Evolutionary conservation across 192 early-diverging fungal genomes (phyloP).

Genomic region (Coemansia sp.): DNA sequence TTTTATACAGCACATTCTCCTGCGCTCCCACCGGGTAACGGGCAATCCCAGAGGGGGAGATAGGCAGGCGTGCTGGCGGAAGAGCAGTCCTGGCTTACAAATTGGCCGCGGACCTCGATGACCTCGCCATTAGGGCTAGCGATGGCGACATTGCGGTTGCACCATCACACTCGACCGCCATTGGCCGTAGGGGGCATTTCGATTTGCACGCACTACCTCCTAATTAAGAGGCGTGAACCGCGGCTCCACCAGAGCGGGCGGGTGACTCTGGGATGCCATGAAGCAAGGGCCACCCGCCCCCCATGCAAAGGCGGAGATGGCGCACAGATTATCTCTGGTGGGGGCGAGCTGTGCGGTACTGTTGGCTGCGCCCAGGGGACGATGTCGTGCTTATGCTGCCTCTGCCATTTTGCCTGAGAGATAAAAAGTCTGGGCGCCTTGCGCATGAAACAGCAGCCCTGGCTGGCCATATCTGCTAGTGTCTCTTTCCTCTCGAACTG

Average conservation of each 20-base stretch:
- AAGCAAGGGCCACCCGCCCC: no score
- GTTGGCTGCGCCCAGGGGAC: not conserved
- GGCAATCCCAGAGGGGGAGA: no score
- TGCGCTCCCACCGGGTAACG: no score
- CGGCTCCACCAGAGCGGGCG: no score
- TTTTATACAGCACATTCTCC: no score
- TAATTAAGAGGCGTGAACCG: no score
- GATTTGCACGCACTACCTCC: no score
- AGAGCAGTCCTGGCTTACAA: no score
- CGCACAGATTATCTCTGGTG: slow-evolving; percentile 9
- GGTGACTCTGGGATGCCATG: no score
- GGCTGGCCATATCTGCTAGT: not conserved
- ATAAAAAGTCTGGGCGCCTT: not conserved
- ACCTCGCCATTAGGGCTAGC: slow-evolving; percentile 11
- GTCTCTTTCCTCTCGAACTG: not conserved
- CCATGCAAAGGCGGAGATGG: slow-evolving; percentile 32
- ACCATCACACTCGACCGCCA: slow-evolving; percentile 18
- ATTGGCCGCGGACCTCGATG: no score
- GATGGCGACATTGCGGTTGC: slow-evolving; percentile 40
- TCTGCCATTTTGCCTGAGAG: not conserved
- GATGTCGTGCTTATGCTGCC: no score
- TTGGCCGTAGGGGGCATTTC: slow-evolving; percentile 3
- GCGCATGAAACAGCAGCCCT: not conserved
- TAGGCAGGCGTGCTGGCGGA: no score
- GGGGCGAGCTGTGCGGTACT: not conserved